A percentile compares a stretch with the other conserved stretches of the same genome.
These are phyloP conservation scores for Suillus subaureus DNA, from an alignment of 768 basidiomycete genomes.

Conservation along the genomic window DNA sequence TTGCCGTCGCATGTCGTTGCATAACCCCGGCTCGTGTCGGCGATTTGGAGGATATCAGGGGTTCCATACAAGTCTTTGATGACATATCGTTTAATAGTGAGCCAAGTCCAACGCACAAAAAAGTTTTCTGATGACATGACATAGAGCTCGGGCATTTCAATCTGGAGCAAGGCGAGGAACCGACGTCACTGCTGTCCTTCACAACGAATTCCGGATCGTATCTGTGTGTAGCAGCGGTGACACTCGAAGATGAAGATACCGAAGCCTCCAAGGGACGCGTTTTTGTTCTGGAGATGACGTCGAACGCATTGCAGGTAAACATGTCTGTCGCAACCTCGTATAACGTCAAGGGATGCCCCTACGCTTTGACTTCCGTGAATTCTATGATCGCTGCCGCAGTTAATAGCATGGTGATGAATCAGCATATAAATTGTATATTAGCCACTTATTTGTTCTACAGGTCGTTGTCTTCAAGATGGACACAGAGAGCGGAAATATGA, in stretches of 20 bases:
- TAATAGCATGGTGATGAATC: slow-evolving; percentile 67
- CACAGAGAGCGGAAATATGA: slow-evolving; percentile 32
- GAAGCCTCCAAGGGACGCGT: slow-evolving; percentile 63
- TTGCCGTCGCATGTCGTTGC: slow-evolving; percentile 68
- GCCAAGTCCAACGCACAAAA: slow-evolving; percentile 24
- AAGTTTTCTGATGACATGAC: not conserved
- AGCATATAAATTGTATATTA: not conserved
- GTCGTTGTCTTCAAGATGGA: slow-evolving; percentile 51
- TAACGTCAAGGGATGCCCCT: slow-evolving; percentile 67
- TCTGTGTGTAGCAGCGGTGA: slow-evolving; percentile 54
- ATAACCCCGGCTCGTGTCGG: slow-evolving; percentile 56
- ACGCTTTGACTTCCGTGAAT: slow-evolving; percentile 53
- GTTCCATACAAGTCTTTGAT: slow-evolving; percentile 69
- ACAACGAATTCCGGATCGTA: slow-evolving; percentile 37
- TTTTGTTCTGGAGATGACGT: slow-evolving; percentile 50
- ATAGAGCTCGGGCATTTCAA: slow-evolving; percentile 35
- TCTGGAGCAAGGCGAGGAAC: slow-evolving; percentile 55
- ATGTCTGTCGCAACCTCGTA: slow-evolving; percentile 41
- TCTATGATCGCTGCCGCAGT: slow-evolving; percentile 67
- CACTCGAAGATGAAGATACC: slow-evolving; percentile 42
- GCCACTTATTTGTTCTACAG: slow-evolving; percentile 28
- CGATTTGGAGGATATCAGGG: slow-evolving; percentile 45
- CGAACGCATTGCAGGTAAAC: slow-evolving; percentile 25
- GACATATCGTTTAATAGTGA: slow-evolving; percentile 64
- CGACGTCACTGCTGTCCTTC: slow-evolving; percentile 51